Base-by-base conservation (phyloP, 495 filamentous ascomycete species). In the Lasiosphaeriaceae sp. region DNA sequence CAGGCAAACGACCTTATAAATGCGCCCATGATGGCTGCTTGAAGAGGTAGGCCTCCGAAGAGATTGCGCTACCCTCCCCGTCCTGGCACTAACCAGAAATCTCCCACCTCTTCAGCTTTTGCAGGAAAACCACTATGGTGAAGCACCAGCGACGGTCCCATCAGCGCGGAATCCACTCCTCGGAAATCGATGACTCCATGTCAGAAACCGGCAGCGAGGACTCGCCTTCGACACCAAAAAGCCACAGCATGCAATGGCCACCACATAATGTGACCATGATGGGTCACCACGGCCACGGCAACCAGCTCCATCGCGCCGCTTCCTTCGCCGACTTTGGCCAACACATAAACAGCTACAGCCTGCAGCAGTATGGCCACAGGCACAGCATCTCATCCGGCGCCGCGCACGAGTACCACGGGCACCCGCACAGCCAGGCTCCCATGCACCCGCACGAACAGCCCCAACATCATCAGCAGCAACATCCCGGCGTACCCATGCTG, bases 121-220 rank as follows among this genome's bases (percentile, higher is more conserved):
- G 89, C 75, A 83, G 90, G 41, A 92, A 93, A 66, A 92, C 90
- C 11, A 93, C 90, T 19, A 83, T 93, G 80, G 89, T 90, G 7
- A 95, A 92, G 68, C 90, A 95, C 60, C 84, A 86, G 63, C 73
- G 83, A 48, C 82, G 85, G 21, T 84, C 84, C 2, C 89, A 92
- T 66, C 83, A 84, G 31, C 77, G 82, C 50, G 84, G 86, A 3
- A 75, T 80, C 50, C 71, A 80, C 64, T 74, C 72, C n/a, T 72
- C 72, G 14, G 80, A 80, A 48, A 71, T 80, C 55, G 78, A 79
- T 35, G 82, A 82, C 58, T 76, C 77, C 49, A 76, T 76, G 50
- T 83, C 83, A n/a, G 82, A 83, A 48, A 78, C 75, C 12, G 78
- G 78, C 41, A 73, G 70, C 47, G 75, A 77, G 64, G 74, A 77